Evolutionary conservation across 768 basidiomycete species (phyloP), one percentile per base, ranked within the genome.

Genomic region (Lactarius sanguifluus): DNA sequence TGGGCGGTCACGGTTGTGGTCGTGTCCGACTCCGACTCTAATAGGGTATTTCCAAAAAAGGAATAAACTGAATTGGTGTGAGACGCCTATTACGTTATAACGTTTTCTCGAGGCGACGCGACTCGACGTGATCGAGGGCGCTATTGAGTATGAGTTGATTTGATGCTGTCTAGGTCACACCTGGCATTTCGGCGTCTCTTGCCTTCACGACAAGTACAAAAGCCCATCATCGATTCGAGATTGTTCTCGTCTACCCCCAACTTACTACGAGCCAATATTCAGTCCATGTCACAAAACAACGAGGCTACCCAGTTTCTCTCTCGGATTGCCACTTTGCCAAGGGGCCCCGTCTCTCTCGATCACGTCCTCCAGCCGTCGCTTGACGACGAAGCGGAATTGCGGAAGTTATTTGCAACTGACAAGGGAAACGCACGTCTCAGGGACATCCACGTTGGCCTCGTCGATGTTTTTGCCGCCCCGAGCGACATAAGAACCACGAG

Each of bases 401-500:
- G 86, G 67, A 81, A 78, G 63, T 75, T 86, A 25, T 87, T 84
- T 65, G 85, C 85, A 10, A 82, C 80, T 3, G 84, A 86, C 69
- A 81, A 79, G 72, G 66, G 68, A 54, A 81, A 84, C 63, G n/a
- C 73, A 10, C 80, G 82, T 32, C 77, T 86, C 34, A 66, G 72
- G 20, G 78, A 85, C 68, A 81, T 81, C 3, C 72, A 82, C 64
- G 84, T 87, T 54, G 85, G 86, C 7, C 83, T 87, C 20, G 81
- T 87, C 68, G 83, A 87, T 64, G 78, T 86, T 2, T 87, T 87
- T 73, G 79, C 76, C 32, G 83, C 84, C 0, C 82, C 82, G 0
- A 74, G 64, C 6, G 79, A 78, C 28, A 80, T 86, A 71, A 78
- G 82, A 34, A 80, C 74, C n/a, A 84, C 83, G 7, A 76, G 83